Conservation (phyloP, 257 asterid species). For the Cinchona pubescens region DNA sequence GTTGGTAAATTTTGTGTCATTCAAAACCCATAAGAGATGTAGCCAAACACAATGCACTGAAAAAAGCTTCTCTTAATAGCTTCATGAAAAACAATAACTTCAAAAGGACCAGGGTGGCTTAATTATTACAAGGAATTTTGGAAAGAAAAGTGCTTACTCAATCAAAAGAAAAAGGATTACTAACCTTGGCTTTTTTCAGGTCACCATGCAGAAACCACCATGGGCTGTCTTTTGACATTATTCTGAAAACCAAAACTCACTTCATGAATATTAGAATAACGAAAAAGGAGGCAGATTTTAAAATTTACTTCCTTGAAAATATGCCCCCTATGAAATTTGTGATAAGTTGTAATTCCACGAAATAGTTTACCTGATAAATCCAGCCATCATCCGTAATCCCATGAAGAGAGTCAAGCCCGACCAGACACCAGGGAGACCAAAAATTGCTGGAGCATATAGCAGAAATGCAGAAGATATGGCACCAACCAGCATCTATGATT, state of each 20-base stretch:
- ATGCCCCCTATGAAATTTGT: not conserved
- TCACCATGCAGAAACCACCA: constrained; percentile 93
- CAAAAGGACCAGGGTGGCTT: not conserved
- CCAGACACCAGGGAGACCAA: constrained; percentile 47
- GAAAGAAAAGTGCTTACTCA: not conserved
- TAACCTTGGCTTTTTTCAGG: constrained; percentile 44
- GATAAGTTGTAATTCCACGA: not conserved
- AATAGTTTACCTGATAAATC: constrained; percentile 33
- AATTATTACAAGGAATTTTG: not conserved
- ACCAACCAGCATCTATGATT: constrained; percentile 48
- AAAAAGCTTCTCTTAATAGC: not conserved
- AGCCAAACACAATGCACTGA: no score
- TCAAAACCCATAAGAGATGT: not conserved
- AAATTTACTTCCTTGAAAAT: not conserved
- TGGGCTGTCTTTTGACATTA: constrained; percentile 59
- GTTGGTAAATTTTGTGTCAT: not conserved
- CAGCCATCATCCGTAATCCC: constrained; percentile 39
- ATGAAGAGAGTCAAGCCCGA: constrained; percentile 45
- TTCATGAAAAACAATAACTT: not conserved
- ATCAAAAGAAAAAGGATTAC: constrained; percentile 13
- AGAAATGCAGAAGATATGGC: constrained; percentile 38
- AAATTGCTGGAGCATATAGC: constrained; percentile 36
- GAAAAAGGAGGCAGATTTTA: not conserved
- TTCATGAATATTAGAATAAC: not conserved
- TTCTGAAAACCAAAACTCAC: constrained; percentile 37